A percentile compares a stretch with the other conserved stretches of the same genome.
Evolutionary conservation across 2,329 filamentous ascomycete species (phyloP).

Genomic region (Parastagonospora nodorum): DNA sequence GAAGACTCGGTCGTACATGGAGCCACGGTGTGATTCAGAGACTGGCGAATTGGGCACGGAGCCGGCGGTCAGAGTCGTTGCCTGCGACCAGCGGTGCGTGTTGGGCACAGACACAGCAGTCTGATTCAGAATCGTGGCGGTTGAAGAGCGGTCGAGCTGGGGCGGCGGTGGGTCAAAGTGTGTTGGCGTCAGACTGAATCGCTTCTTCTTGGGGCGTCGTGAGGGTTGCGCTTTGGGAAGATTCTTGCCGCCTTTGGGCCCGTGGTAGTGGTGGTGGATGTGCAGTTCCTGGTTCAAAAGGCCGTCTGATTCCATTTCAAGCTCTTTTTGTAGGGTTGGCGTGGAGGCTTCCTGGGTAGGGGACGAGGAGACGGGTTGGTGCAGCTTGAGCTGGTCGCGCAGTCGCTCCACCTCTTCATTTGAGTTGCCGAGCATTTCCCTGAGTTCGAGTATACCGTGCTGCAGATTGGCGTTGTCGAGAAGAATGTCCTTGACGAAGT

Average conservation of each 20-base stretch:
- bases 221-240: constrained; percentile 54
- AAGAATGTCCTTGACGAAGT: constrained; percentile 93
- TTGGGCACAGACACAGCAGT: constrained; percentile 64
- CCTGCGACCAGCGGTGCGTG: constrained; percentile 66
- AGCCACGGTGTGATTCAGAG: constrained; percentile 70
- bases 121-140: constrained; percentile 67
- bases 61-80: constrained; percentile 67
- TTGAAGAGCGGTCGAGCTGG: constrained; percentile 52
- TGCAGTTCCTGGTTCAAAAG: constrained; percentile 67
- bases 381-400: constrained; percentile 77
- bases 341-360: constrained; percentile 29
- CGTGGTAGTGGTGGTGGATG: constrained; percentile 92
- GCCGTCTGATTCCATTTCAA: constrained; percentile 53
- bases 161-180: constrained; percentile 50
- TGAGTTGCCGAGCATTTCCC: constrained; percentile 87
- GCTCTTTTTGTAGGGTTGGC: constrained; percentile 71
- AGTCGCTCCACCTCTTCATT: constrained; percentile 92
- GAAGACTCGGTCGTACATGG: constrained; percentile 77
- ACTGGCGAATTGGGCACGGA: constrained; percentile 82
- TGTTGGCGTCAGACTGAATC: constrained; percentile 65
- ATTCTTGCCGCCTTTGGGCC: constrained; percentile 47
- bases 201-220: constrained; percentile 71
- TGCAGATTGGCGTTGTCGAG: constrained; percentile 95
- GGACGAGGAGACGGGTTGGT: constrained; percentile 66
- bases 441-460: constrained; percentile 85